Evolutionary conservation across 768 basidiomycete species (phyloP), one percentile per base, ranked within the genome.

Genomic region (Termitomyces sp.): DNA sequence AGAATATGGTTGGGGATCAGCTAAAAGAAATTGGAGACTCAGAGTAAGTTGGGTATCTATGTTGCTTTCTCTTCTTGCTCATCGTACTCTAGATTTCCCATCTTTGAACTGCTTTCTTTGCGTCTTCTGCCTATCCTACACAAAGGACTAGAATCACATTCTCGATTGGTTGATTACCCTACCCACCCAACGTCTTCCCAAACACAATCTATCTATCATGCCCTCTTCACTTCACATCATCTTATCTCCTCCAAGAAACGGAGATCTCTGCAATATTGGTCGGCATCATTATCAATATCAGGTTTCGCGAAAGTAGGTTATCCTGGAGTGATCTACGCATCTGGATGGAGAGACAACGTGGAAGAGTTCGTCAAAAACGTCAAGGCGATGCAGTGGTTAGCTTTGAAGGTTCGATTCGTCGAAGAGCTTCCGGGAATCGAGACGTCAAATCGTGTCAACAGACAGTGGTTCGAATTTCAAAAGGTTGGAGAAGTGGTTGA

Each of bases 301-400:
- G 88, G 89, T 0, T 91, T 89, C 65, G 83, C 86, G 1, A 91
- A 90, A 68, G 76, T 86, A 9, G 87, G 88, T 0, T 80, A 89
- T 67, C 89, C 89, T 12, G 88, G 87, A 4, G 74, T 89, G 45
- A 87, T 91, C 44, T 91, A 89, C 54, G 84, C 78, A n/a, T 75
- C 83, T 65, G 88, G 87, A 8, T 62, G 62, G 19, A 71, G 73
- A 43, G 69, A 74, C 8, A 70, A 78, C 47, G 72, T 89, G 12
- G 78, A 84, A 62, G 82, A 85, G 61, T 89, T 89, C 61, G 79
- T 87, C 1, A 70, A 66, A 19, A 85, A 84, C 51, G 78, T 90
- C 54, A 88, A 85, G 64, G 77, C 74, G 19, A 88, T 89, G 87
- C 86, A 89, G 63, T 91, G 89, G 89, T 72, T 90, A 0, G 88